Base-by-base conservation (phyloP, 768 basidiomycete species). In the Boletus rubropictus region DNA sequence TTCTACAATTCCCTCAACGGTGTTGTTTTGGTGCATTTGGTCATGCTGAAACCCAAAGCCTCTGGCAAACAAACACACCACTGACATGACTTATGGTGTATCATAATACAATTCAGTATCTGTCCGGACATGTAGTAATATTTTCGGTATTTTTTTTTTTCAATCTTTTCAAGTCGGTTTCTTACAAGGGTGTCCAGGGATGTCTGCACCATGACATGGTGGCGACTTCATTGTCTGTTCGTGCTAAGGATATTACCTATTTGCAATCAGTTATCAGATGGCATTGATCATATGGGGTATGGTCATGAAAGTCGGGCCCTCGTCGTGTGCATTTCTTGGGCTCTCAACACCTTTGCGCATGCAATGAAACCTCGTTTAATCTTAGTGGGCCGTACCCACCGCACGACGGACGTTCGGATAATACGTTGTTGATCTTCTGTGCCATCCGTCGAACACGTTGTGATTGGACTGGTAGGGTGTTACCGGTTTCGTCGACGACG, bases 11-110 rank as follows among this genome's bases (percentile, higher is more conserved):
- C 7, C 10, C 31, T n/a, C 28, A n/a, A n/a, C n/a, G 46, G 46
- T 40, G 54, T 52, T 56, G 57, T 60, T 59, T 40, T 54, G 48
- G 22, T 43, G 4, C 46, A 8, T 62, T 62, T 61, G 61, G 55
- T 22, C 22, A 15, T 60, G 40, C 57, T 63, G 48, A 57, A 62
- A 47, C 44, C 31, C 10, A 17, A 61, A 37, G 60, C 46, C 38
- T 22, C 49, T 56, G 54, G 37, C n/a, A 61, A 54, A 62, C 46
- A 59, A 53, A 47, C 32, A 8, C 7, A 12, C 7, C 5, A 18
- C 25, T 2, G n/a, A n/a, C n/a, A n/a, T n/a, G n/a, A n/a, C n/a
- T n/a, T n/a, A n/a, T n/a, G n/a, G n/a, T n/a, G n/a, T n/a, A n/a
- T n/a, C n/a, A n/a, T n/a, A n/a, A n/a, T n/a, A n/a, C n/a, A n/a